Evolutionary conservation across 768 basidiomycete species (phyloP).

Genomic region (Auricularia sp.): DNA sequence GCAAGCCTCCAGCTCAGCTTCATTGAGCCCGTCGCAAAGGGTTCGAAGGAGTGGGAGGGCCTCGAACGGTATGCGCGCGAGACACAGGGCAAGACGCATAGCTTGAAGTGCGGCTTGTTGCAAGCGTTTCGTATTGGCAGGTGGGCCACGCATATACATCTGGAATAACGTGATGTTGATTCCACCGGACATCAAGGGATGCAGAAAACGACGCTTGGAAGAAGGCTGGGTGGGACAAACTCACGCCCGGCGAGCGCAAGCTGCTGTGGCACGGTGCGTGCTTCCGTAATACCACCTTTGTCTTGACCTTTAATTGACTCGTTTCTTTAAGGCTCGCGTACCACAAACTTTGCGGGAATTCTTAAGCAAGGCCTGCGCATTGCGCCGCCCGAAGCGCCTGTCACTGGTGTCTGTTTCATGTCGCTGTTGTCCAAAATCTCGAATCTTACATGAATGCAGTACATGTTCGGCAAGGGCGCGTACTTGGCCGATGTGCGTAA

Average conservation of each 20-base stretch:
- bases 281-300: background rate
- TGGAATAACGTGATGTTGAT: background rate
- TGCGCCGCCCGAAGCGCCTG: conserved; percentile 54
- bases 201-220: conserved; percentile 32
- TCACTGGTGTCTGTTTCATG: conserved; percentile 25
- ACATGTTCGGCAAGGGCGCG: conserved; percentile 61
- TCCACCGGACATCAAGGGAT: conserved; percentile 13
- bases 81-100: conserved; percentile 49
- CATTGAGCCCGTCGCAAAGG: conserved; percentile 37
- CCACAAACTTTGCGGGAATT: conserved; percentile 54
- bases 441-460: conserved; percentile 12
- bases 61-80: conserved; percentile 41
- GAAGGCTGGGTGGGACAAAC: conserved; percentile 34
- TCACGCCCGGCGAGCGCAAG: conserved; percentile 40
- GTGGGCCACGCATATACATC: conserved; percentile 16
- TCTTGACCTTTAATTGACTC: background rate
- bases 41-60: conserved; percentile 36
- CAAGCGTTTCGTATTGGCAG: conserved; percentile 49
- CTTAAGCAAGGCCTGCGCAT: conserved; percentile 54
- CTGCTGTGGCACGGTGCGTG: conserved; percentile 45
- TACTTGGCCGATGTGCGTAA: conserved; percentile 51
- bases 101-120: conserved; percentile 32
- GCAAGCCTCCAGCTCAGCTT: conserved; percentile 39
- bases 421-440: background rate
- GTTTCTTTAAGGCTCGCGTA: conserved; percentile 30